A percentile compares a stretch with the other conserved stretches of the same genome.
Conservation (phyloP, 1,139 yeast genomes). For the Candida sp. region DNA sequence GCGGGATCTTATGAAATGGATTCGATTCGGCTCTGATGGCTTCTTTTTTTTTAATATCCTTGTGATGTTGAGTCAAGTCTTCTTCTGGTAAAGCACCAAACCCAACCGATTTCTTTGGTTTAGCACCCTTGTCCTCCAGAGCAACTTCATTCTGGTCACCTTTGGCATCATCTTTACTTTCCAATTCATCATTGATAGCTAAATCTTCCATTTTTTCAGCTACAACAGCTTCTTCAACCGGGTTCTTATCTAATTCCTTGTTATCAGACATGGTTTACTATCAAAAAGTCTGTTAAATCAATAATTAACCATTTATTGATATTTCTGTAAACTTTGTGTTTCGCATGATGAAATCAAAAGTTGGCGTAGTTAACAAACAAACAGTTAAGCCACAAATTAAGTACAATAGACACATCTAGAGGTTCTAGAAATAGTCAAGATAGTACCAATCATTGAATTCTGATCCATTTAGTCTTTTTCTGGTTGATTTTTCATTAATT, state of each 20-base stretch:
- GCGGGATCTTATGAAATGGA: constrained; percentile 42
- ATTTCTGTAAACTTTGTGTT: background rate
- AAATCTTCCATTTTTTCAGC: background rate
- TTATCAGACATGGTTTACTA: background rate
- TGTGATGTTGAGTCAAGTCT: constrained; percentile 34
- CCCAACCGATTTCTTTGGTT: constrained; percentile 31
- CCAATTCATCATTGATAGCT: background rate
- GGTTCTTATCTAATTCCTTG: background rate
- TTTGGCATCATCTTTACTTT: background rate
- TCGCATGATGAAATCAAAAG: background rate
- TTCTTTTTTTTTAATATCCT: constrained; percentile 20
- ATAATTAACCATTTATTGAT: background rate
- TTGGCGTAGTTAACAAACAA: background rate
- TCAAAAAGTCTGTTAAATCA: background rate
- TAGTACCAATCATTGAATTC: too few species aligned
- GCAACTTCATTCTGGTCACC: background rate
- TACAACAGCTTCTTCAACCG: background rate
- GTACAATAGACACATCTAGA: too few species aligned
- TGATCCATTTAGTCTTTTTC: too few species aligned
- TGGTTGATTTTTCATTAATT: background rate
- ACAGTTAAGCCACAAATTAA: too few species aligned
- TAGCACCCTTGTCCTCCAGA: background rate
- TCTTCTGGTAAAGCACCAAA: constrained; percentile 41
- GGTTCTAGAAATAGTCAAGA: too few species aligned
- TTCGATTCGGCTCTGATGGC: constrained; percentile 22